These are phyloP conservation scores for Lyophyllum semitale DNA, from an alignment of 768 basidiomycete genomes.

Conservation along the genomic window DNA sequence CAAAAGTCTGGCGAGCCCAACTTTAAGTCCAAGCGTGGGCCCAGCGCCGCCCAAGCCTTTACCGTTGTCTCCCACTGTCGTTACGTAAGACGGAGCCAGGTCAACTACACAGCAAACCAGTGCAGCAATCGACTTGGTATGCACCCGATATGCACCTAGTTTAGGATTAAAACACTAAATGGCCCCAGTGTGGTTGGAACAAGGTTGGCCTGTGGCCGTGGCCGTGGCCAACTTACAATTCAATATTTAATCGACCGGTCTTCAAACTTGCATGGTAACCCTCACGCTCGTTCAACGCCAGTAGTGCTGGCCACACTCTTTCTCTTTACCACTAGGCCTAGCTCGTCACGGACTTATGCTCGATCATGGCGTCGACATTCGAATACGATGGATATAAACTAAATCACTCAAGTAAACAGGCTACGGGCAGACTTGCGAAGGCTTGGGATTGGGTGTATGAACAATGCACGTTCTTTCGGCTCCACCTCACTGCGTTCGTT, in stretches of 20 bases:
- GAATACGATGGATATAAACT: not conserved
- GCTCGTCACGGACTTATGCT: not conserved
- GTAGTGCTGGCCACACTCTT: no score
- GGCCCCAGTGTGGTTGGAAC: no score
- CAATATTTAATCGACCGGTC: no score
- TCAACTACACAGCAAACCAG: no score
- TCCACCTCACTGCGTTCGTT: slow-evolving; percentile 51
- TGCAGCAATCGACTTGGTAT: no score
- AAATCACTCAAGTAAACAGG: not conserved
- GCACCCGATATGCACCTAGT: no score
- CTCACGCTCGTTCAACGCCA: not conserved
- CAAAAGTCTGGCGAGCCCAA: not conserved
- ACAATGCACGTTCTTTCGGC: slow-evolving; percentile 52
- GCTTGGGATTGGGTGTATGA: slow-evolving; percentile 7
- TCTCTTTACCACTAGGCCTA: not conserved
- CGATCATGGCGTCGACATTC: not conserved
- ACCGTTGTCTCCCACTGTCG: no score
- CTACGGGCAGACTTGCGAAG: not conserved
- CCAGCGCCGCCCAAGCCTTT: not conserved
- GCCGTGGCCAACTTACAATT: no score
- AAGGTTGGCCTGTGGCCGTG: no score
- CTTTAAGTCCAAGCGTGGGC: no score
- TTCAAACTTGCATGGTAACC: not conserved
- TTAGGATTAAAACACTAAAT: no score
- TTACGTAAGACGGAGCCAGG: not conserved